Evolutionary conservation across 768 basidiomycete genomes (phyloP).

Genomic region (Tulasnella sp.): DNA sequence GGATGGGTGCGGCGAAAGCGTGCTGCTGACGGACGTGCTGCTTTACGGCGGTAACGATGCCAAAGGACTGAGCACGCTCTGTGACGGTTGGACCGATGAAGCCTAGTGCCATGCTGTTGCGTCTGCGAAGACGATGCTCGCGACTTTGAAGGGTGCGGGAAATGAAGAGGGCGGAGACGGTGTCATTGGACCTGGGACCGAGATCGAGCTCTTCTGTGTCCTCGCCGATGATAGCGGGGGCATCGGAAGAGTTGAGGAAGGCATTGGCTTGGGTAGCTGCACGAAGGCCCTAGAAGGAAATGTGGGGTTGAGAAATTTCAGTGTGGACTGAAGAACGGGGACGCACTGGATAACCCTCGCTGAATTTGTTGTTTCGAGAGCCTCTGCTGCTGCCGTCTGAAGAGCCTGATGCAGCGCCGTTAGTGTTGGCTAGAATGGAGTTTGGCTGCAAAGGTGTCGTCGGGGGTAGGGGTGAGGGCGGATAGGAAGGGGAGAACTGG

Average conservation of each 20-base stretch:
- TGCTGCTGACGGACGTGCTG: slow-evolving; percentile 19
- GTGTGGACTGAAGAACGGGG: neutral
- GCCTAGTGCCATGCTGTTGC: slow-evolving; percentile 48
- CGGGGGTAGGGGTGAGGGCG: slow-evolving; percentile 29
- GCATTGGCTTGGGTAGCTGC: slow-evolving; percentile 63
- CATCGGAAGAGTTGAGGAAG: slow-evolving; percentile 41
- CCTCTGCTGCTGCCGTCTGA: slow-evolving; percentile 46
- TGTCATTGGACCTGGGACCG: slow-evolving; percentile 3
- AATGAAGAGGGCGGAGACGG: neutral
- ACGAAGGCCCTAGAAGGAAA: slow-evolving; percentile 43
- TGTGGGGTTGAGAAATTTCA: slow-evolving; percentile 12
- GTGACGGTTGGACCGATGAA: slow-evolving; percentile 26
- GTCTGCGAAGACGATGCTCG: slow-evolving; percentile 34
- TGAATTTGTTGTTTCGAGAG: slow-evolving; percentile 60
- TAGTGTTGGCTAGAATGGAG: slow-evolving; percentile 30
- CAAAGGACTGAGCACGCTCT: slow-evolving; percentile 30
- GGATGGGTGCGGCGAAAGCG: slow-evolving; percentile 32
- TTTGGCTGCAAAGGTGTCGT: slow-evolving; percentile 25
- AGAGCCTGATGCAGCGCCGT: slow-evolving; percentile 31
- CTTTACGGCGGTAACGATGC: slow-evolving; percentile 53
- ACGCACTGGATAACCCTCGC: slow-evolving; percentile 55
- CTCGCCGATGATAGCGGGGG: slow-evolving; percentile 36
- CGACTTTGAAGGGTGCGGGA: slow-evolving; percentile 13
- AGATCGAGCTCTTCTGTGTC: slow-evolving; percentile 28
- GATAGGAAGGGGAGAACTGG: slow-evolving; percentile 30